Percentiles rank a stretch among this genome's conserved stretches.
Conservation (phyloP, 345 rosid species). For the Salix koriyanagi region DNA sequence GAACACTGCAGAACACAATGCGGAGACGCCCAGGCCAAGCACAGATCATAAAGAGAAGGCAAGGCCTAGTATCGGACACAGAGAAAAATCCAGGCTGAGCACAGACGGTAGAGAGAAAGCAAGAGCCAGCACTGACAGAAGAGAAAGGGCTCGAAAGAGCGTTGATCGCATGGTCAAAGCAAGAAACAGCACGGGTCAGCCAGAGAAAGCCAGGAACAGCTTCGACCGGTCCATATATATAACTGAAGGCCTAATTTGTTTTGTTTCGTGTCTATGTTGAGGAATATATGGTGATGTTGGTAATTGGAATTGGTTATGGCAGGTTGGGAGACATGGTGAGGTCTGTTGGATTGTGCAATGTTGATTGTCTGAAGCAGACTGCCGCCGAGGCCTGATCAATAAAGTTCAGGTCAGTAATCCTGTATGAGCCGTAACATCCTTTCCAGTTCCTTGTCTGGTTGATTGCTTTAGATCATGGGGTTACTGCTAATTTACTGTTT, state of each 20-base stretch:
- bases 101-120: slow-evolving; percentile 39
- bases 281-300: not conserved
- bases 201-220: slow-evolving; percentile 70
- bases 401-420: not conserved
- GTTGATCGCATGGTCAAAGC: slow-evolving; percentile 43
- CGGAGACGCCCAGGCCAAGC: slow-evolving; percentile 34
- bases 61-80: slow-evolving; percentile 38
- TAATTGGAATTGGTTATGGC: slow-evolving; percentile 16
- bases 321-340: slow-evolving; percentile 81
- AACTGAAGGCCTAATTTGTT: not conserved
- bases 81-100: slow-evolving; percentile 59
- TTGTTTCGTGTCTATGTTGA: not conserved
- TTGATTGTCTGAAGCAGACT: slow-evolving; percentile 63
- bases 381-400: slow-evolving; percentile 39
- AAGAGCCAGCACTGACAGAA: slow-evolving; percentile 43
- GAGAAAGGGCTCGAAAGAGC: slow-evolving; percentile 56
- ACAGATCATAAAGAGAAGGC: slow-evolving; percentile 38
- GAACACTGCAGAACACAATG: slow-evolving; percentile 5
- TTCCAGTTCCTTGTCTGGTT: not conserved
- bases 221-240: slow-evolving; percentile 61
- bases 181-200: slow-evolving; percentile 60
- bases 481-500: not conserved
- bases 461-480: not conserved
- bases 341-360: slow-evolving; percentile 72
- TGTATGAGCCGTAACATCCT: not conserved